Percentiles rank a stretch among this genome's conserved stretches.
phyloP scores from a whole-genome alignment of 192 early-diverging fungal species.

The Mortierella alpina region DNA sequence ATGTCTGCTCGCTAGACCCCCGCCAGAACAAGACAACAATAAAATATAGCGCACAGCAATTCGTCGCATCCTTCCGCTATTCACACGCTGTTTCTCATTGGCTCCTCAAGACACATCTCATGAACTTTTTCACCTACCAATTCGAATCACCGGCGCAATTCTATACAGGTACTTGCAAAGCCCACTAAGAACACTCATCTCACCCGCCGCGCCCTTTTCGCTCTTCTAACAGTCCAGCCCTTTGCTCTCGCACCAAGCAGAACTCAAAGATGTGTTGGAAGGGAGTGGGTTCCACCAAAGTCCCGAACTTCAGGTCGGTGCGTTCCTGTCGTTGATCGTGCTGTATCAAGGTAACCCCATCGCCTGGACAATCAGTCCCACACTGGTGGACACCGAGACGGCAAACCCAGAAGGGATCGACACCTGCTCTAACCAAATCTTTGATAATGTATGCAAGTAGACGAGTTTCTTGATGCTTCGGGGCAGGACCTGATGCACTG shows the following conservation, averaged over 20 bases:
- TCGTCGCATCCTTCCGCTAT: too few species aligned
- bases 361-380: not conserved
- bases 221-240: not conserved
- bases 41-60: too few species aligned
- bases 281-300: constrained; percentile 26
- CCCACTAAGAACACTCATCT: not conserved
- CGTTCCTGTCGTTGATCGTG: constrained; percentile 28
- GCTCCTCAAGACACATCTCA: not conserved
- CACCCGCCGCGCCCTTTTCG: not conserved
- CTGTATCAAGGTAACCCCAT: constrained; percentile 28
- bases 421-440: not conserved
- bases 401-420: too few species aligned
- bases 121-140: constrained; percentile 34
- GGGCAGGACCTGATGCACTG: constrained; percentile 52
- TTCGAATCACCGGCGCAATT: constrained; percentile 40
- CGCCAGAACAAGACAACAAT: too few species aligned
- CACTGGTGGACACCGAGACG: not conserved
- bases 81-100: too few species aligned
- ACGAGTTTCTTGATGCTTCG: constrained; percentile 55
- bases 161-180: constrained; percentile 10
- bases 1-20: too few species aligned
- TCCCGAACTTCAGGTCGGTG: constrained; percentile 22
- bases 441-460: constrained; percentile 18
- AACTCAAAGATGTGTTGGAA: constrained; percentile 39
- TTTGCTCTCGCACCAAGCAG: constrained; percentile 7